Percentiles rank a stretch among this genome's conserved stretches.
Conservation (phyloP, 2,329 filamentous ascomycete genomes). For the Bipolaris victoriae region DNA sequence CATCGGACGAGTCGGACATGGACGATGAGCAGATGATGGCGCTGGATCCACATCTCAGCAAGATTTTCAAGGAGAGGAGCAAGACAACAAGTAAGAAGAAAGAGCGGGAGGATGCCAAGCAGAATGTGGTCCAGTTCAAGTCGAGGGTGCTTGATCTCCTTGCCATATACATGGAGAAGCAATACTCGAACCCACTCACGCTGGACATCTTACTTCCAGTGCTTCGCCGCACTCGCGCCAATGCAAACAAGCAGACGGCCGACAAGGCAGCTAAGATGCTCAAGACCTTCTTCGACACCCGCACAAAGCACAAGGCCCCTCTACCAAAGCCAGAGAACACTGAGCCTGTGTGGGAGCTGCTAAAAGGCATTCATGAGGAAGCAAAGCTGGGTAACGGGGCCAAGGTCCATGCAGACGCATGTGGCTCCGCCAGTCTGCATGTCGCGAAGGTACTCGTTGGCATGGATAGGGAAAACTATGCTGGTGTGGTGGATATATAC, state of each 20-base stretch:
- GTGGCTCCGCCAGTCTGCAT: slow-evolving; percentile 74
- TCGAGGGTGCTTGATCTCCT: slow-evolving; percentile 88
- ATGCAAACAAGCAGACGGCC: slow-evolving; percentile 74
- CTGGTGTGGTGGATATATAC: slow-evolving; percentile 51
- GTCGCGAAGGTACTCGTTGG: slow-evolving; percentile 67
- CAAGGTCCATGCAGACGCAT: slow-evolving; percentile 74
- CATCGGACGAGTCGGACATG: slow-evolving; percentile 77
- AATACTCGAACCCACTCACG: slow-evolving; percentile 70
- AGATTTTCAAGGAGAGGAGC: slow-evolving; percentile 81
- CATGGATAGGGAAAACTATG: slow-evolving; percentile 50
- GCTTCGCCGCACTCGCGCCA: slow-evolving; percentile 76
- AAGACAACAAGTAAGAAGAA: slow-evolving; percentile 73
- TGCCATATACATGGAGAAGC: slow-evolving; percentile 81
- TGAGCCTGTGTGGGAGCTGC: slow-evolving; percentile 60
- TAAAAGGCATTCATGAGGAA: slow-evolving; percentile 72
- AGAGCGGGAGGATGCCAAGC: slow-evolving; percentile 84
- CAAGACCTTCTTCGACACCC: slow-evolving; percentile 72
- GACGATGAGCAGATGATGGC: slow-evolving; percentile 95
- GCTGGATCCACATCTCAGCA: slow-evolving; percentile 79
- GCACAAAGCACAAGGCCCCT: slow-evolving; percentile 54
- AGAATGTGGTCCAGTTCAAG: slow-evolving; percentile 93
- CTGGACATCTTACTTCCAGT: slow-evolving; percentile 77
- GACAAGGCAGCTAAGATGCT: slow-evolving; percentile 76
- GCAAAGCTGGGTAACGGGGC: slow-evolving; percentile 67
- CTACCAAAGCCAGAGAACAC: slow-evolving; percentile 53